Evolutionary conservation across 129 eudicot species (phyloP), one percentile per base, ranked within the genome.

Genomic region (Artemisia tridentata): DNA sequence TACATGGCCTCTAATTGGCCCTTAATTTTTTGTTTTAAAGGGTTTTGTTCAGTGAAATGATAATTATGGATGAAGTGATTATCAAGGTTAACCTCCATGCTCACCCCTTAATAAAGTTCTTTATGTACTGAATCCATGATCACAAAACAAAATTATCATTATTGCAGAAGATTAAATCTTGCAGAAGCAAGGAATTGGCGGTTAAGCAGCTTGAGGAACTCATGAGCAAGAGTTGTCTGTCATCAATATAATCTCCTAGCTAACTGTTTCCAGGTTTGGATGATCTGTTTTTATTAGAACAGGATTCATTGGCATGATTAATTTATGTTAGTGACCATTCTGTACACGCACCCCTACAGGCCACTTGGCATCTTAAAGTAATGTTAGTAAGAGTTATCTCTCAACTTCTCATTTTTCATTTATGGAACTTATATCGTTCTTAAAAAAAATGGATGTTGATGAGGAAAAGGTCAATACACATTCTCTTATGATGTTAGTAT

Each of bases 191-290:
- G 7, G 34, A 25, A 50, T 49, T 23, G 61, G 61, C 6, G 15
- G 11, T 49, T 67, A 67, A 54, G 19, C 19, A 56, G 41, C 65
- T 41, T 70, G 55, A 70, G 18, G 23, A n/a, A 38, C 25, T 71
- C 65, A 19, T 38, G 43, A 14, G 59, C 43, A 34, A 34, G 43
- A 34, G 34, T 29, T 38, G 9, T 38, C 8, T 2, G 45, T 38
- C 45, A 38, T 38, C 10, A 7, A 38, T 38, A 38, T 38, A 38
- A 38, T 38, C 45, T 38, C 8, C 45, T 6, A 38, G 45, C 45
- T 38, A 6, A 38, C 1, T 38, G 45, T 38, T 7, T 38, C 19
- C 54, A 54, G 41, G 67, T 68, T 62, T 62, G 68, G 38, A 65
- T 29, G 63, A 19, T 20, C 25, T 16, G 56, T 16, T 14, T 16